Base-by-base conservation (phyloP, 2,329 filamentous ascomycete species). In the Sporothrix dimorphospora region DNA sequence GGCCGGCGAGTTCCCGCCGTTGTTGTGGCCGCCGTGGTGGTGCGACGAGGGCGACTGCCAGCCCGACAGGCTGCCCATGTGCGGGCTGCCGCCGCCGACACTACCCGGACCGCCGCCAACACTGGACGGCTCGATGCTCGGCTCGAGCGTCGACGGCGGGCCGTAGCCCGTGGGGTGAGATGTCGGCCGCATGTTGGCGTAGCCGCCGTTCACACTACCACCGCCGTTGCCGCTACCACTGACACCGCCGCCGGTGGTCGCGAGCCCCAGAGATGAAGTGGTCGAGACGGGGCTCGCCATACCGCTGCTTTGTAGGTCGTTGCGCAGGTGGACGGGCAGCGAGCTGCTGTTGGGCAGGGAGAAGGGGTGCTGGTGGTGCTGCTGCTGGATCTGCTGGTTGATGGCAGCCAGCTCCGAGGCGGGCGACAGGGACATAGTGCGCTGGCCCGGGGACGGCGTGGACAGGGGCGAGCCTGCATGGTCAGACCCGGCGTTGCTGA, bases 11-110 rank as follows among this genome's bases (percentile, higher is more conserved):
- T 30, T 57, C 24, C 21, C 40, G 67, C 92, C 9, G 92, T 61
- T 61, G 57, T 61, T 61, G 57, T 61, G 57, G 19, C 91, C 11
- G 91, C 89, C 75, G 94, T 89, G 42, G 88, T 87, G 75, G 89
- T 88, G 76, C 94, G 92, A 68, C 1, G 90, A 89, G 4, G 94
- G 94, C 4, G 94, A 97, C 76, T 94, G 92, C 94, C 95, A 98
- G 71, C 93, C 92, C 9, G 63, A 49, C 74, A 93, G 87, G 73
- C 87, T 90, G 74, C 84, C 82, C 89, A 97, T 93, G 81, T 98
- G 94, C 68, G 95, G 94, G 80, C 94, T 97, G 70, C 92, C 92
- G 72, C 85, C 89, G n/a, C 88, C 91, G 79, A 93, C 97, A 71
- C 86, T 81, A 1, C 87, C 89, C 1, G 72, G 53, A 9, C 55